Base-by-base conservation (phyloP, 1,284 basidiomycete genomes). In the Pascua guehoae region DNA sequence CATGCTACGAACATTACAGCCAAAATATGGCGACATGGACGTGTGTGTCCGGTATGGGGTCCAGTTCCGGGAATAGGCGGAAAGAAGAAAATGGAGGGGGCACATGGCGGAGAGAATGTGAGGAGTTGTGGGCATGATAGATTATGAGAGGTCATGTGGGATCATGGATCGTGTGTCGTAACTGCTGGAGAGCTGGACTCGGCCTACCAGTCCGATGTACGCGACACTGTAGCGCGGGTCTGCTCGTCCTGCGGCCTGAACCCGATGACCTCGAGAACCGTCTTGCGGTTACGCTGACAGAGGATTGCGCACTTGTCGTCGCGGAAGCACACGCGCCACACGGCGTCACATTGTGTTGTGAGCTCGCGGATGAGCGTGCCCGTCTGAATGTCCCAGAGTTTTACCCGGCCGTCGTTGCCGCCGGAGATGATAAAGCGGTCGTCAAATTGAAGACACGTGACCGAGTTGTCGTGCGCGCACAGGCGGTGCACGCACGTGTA, bases 371-470 rank as follows among this genome's bases (percentile, higher is more conserved):
- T 84, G 69, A 84, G 85, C 47, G 76, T 75, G 36, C 89, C 90
- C 37, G 85, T 88, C 61, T 72, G 69, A 36, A 85, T 82, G 71
- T 91, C 89, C 82, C 87, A 98, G 56, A 98, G 77, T 69, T 91
- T 86, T 60, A 95, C 92, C 8, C 87, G 81, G 4, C 95, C 95
- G 69, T 98, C 95, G 67, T 92, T 94, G 36, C 94, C 92, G 45
- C 88, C 75, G 1, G 69, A 71, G 38, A 80, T 73, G 65, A 81
- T 75, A 76, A 89, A 91, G 52, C 86, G 80, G 10, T 86, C 83
- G 73, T 93, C 88, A 68, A 94, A 89, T 75, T 97, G 94, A 12
- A 98, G 81, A 18, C 88, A 86, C 0, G 93, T 94, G 32, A 98
- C 90, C 42, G 86, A 88, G 58, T 91, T 92, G 77, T 93, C 90